Evolutionary conservation across 257 asterid species (phyloP), one percentile per base, ranked within the genome.

Genomic region (Fraxinus cuspidata): DNA sequence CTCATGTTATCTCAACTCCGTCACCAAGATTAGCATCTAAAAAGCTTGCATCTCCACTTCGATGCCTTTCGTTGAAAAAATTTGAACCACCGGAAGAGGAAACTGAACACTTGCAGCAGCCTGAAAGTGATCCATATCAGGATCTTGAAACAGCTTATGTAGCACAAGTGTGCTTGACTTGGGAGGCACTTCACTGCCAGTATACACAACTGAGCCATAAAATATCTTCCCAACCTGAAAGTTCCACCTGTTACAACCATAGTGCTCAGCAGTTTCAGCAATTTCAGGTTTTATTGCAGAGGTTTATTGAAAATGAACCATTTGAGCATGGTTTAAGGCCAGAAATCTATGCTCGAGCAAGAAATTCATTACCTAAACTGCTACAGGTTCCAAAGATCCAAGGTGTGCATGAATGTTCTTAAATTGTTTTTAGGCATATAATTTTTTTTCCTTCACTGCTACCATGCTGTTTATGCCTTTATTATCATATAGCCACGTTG

Each of bases 201-300:
- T 92, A 93, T 87, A 87, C 97, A 31, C 97, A 90, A 82, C 79
- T 95, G 85, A 85, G 84, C 85, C 97, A 93, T 87, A 91, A 90
- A 85, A 84, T 90, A 72, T 84, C 87, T 60, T 78, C 79, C 84
- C 90, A 86, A 51, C 90, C 92, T 44, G 91, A 88, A 71, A 87
- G 74, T 81, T 76, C 85, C 74, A 83, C 85, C 67, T 85, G 89
- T 74, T 95, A 93, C 88, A 93, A 87, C 88, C 91, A 88, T 60
- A 83, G 92, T 40, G 97, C 97, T n/a, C 99, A 95, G 85, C 94
- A 87, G 80, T 95, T 95, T 77, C 98, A 95, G 85, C 97, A 95
- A 82, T 95, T 93, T 71, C 91, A 87, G 82, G 98, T 95, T 84
- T 77, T 95, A 78, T 77, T 95, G 87, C 97, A 91, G 83, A 90